Evolutionary conservation across 163 green algal genomes (phyloP).

Genomic region (Scenedesmus sp.): DNA sequence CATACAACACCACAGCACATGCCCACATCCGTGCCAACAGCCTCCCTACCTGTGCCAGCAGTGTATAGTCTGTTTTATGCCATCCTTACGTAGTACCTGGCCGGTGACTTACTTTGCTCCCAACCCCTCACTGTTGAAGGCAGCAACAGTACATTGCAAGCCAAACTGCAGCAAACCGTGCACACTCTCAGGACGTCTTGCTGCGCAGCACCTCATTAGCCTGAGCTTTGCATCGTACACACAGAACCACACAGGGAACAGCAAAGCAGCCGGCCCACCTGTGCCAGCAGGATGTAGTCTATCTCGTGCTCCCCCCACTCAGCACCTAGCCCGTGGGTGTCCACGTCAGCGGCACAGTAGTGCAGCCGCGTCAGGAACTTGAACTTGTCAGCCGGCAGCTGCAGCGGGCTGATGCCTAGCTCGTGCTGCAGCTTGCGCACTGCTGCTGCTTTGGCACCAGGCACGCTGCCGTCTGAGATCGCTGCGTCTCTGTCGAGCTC

Average conservation of each 20-base stretch:
- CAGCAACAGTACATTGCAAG: too few species aligned
- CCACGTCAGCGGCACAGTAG: conserved; percentile 92
- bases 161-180: too few species aligned
- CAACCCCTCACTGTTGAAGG: too few species aligned
- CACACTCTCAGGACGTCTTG: too few species aligned
- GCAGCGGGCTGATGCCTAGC: conserved; percentile 87
- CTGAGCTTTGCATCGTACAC: too few species aligned
- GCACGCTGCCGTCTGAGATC: conserved; percentile 72
- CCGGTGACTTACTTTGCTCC: too few species aligned
- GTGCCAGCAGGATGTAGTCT: conserved; percentile 95
- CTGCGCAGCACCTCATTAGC: too few species aligned
- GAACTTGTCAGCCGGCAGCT: conserved; percentile 70
- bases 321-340: conserved; percentile 68
- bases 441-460: conserved; percentile 84
- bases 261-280: not conserved
- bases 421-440: conserved; percentile 97
- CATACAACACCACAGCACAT: too few species aligned
- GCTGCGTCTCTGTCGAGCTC: conserved; percentile 79
- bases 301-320: conserved; percentile 98
- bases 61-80: conserved; percentile 98
- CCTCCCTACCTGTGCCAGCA: conserved; percentile 79
- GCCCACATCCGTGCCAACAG: too few species aligned
- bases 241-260: not conserved
- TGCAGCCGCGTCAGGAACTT: conserved; percentile 93
- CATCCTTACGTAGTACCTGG: too few species aligned